These are phyloP conservation scores for Podaxis carcinomalis DNA, from an alignment of 768 basidiomycete species.

Conservation along the genomic window DNA sequence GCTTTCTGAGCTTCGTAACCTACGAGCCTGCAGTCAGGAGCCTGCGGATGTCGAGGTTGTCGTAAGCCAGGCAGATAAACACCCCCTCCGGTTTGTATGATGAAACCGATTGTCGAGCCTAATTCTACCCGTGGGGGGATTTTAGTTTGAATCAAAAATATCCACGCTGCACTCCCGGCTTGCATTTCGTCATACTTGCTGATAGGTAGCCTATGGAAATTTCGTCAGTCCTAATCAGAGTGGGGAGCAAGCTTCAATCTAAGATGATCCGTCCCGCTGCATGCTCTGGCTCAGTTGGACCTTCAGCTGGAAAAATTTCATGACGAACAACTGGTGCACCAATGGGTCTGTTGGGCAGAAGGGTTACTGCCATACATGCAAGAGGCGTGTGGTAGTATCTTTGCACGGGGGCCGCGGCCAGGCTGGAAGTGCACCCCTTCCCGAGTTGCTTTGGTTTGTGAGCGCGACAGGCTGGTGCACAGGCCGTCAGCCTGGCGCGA, in stretches of 20 bases:
- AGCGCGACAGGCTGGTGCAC: neutral
- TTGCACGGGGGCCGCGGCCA: neutral
- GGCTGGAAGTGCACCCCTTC: neutral
- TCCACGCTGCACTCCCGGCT: neutral
- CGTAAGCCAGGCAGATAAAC: constrained; percentile 67
- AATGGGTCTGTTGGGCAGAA: neutral
- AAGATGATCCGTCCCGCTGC: constrained; percentile 9
- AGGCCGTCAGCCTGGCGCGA: neutral
- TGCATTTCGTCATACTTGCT: neutral
- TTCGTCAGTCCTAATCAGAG: neutral
- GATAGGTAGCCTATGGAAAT: neutral
- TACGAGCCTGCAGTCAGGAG: constrained; percentile 26
- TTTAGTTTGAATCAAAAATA: constrained; percentile 5
- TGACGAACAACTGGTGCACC: neutral
- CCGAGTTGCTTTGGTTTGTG: neutral
- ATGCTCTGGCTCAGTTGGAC: neutral
- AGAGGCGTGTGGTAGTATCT: neutral
- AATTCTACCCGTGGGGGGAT: neutral
- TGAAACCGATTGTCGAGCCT: constrained; percentile 6
- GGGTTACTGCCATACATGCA: neutral
- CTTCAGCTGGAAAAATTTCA: neutral
- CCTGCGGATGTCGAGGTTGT: constrained; percentile 51
- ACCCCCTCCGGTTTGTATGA: constrained; percentile 72
- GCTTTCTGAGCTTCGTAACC: constrained; percentile 39
- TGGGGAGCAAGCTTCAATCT: neutral